Percentiles rank a stretch among this genome's conserved stretches.
These are phyloP conservation scores for Seminavis robusta DNA, from an alignment of 108 stramenopile genomes.

Conservation along the genomic window DNA sequence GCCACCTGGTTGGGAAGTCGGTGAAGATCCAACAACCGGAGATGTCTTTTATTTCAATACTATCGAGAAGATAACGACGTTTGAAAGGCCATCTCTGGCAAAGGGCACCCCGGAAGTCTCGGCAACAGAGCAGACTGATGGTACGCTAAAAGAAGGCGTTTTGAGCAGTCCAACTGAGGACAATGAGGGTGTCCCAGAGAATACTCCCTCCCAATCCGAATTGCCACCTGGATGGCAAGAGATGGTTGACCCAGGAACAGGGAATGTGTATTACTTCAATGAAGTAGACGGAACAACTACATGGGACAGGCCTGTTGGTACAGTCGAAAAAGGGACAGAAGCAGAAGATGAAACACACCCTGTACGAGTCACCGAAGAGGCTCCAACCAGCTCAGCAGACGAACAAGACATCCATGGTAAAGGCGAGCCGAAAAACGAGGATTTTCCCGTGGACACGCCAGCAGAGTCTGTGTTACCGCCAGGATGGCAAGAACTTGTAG, in stretches of 20 bases:
- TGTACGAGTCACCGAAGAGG: neutral
- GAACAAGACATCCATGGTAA: neutral
- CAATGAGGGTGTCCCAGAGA: neutral
- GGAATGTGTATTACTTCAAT: constrained; percentile 57
- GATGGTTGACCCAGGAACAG: constrained; percentile 34
- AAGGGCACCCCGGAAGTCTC: too few species aligned
- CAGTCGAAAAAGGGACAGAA: neutral
- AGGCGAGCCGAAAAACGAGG: neutral
- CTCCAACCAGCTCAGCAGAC: neutral
- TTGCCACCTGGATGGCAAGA: constrained; percentile 51
- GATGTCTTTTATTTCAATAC: neutral
- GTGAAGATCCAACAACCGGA: too few species aligned
- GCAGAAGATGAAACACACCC: neutral
- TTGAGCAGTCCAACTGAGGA: neutral
- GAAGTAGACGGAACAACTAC: constrained; percentile 7
- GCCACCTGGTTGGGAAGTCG: too few species aligned
- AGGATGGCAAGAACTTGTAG: constrained; percentile 38
- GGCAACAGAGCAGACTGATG: too few species aligned
- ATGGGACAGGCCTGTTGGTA: constrained; percentile 28
- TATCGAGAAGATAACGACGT: neutral
- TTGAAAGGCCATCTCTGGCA: too few species aligned
- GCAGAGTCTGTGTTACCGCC: constrained; percentile 19
- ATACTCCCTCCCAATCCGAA: too few species aligned
- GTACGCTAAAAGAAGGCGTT: too few species aligned
- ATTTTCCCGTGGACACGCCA: too few species aligned